These are phyloP conservation scores for Panicum hallii DNA, from an alignment of 202 grass and related monocot species.

Conservation along the genomic window DNA sequence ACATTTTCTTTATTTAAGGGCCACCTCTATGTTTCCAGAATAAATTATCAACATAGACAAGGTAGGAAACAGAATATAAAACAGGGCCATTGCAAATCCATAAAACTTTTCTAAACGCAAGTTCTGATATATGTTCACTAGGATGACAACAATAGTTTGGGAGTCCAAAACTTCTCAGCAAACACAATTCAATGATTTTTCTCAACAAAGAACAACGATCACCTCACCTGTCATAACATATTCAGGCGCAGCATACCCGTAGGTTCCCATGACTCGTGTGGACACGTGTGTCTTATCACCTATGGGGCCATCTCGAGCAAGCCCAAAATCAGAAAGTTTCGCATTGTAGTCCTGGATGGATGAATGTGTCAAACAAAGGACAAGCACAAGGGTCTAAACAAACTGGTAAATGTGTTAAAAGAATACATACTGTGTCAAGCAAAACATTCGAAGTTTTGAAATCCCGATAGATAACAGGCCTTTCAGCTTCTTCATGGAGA, in stretches of 20 bases:
- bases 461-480: slow-evolving; percentile 71
- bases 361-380: slow-evolving; percentile 34
- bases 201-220: not conserved
- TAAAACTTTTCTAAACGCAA: slow-evolving; percentile 11
- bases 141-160: not conserved
- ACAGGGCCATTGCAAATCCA: not conserved
- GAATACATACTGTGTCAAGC: slow-evolving; percentile 57
- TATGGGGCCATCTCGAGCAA: slow-evolving; percentile 71
- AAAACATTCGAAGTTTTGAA: slow-evolving; percentile 85
- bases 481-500: slow-evolving; percentile 75
- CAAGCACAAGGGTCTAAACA: slow-evolving; percentile 13
- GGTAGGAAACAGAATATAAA: slow-evolving; percentile 2
- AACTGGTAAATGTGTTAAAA: not conserved
- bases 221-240: slow-evolving; percentile 77
- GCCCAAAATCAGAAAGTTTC: slow-evolving; percentile 80
- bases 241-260: slow-evolving; percentile 78
- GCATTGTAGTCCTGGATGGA: slow-evolving; percentile 67
- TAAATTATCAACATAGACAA: slow-evolving; percentile 13
- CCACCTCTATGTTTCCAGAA: slow-evolving; percentile 28
- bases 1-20: slow-evolving; percentile 9
- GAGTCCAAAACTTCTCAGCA: not conserved
- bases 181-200: not conserved
- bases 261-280: slow-evolving; percentile 72
- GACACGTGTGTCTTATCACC: slow-evolving; percentile 83
- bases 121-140: not conserved